These are phyloP conservation scores for Neonectria magnoliae DNA, from an alignment of 2,329 filamentous ascomycete species.

Conservation along the genomic window DNA sequence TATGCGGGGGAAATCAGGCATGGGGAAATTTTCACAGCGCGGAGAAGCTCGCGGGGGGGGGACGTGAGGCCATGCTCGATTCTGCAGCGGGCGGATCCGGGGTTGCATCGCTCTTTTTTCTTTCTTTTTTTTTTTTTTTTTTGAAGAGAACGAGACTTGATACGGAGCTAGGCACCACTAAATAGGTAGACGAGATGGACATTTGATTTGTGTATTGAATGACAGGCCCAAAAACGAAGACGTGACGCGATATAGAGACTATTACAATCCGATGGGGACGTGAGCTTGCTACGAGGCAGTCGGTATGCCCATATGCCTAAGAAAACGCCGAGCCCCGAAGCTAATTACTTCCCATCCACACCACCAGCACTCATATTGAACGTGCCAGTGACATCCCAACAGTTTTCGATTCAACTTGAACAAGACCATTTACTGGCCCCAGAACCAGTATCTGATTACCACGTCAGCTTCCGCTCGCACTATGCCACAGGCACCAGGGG, in stretches of 20 bases:
- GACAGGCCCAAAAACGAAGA: not conserved
- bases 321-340: constrained; percentile 15
- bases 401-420: not conserved
- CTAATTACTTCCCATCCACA: constrained; percentile 10
- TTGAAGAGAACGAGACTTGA: not conserved
- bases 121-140: no score
- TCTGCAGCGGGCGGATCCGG: constrained; percentile 15
- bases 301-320: constrained; percentile 9
- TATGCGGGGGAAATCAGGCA: not conserved
- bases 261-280: constrained; percentile 21
- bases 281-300: constrained; percentile 11
- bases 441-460: constrained; percentile 42
- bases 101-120: no score
- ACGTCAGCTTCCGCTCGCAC: constrained; percentile 25
- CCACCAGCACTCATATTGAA: not conserved
- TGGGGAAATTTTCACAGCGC: constrained; percentile 7
- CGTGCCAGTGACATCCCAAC: not conserved
- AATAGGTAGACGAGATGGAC: not conserved
- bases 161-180: not conserved
- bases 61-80: constrained; percentile 2
- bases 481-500: not conserved
- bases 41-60: constrained; percentile 7
- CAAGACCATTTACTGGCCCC: constrained; percentile 25
- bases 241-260: constrained; percentile 5
- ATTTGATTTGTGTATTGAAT: constrained; percentile 1